Evolutionary conservation across 106 monocot genomes (phyloP).

Genomic region (Posidonia australis): DNA sequence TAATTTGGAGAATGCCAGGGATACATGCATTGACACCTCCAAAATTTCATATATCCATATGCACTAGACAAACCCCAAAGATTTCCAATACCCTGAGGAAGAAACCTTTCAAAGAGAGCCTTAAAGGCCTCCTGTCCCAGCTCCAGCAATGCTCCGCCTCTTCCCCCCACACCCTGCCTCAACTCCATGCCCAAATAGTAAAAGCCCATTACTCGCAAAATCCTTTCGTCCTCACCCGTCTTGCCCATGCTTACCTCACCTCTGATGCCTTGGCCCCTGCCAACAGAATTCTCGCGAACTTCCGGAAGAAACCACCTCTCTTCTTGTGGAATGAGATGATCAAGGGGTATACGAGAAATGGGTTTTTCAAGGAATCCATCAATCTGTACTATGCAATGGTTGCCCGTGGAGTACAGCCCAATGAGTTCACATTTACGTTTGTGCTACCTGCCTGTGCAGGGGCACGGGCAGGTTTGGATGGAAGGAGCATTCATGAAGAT

Average conservation of each 20-base stretch:
- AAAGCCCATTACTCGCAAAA: constrained; percentile 12
- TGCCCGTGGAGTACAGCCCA: constrained; percentile 18
- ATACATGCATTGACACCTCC: background rate
- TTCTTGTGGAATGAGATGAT: constrained; percentile 41
- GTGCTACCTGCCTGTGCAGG: constrained; percentile 35
- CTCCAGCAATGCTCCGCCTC: constrained; percentile 1
- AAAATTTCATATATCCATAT: background rate
- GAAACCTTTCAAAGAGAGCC: background rate
- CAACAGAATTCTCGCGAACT: constrained; percentile 14
- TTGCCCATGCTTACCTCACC: constrained; percentile 28
- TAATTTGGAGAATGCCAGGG: background rate
- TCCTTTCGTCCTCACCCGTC: constrained; percentile 28
- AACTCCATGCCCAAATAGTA: constrained; percentile 16
- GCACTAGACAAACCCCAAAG: no score
- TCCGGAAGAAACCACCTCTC: constrained; percentile 15
- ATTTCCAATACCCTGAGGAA: background rate
- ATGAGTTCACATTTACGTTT: constrained; percentile 37
- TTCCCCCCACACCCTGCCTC: constrained; percentile 7
- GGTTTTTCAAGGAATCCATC: constrained; percentile 24
- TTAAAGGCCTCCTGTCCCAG: background rate
- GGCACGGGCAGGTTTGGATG: constrained; percentile 8
- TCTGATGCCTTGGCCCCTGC: constrained; percentile 9
- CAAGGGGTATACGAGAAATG: constrained; percentile 15
- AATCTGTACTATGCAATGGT: constrained; percentile 23
- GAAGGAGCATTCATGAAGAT: constrained; percentile 22